phyloP scores from a whole-genome alignment of 164 flowering plant genomes.

The Stephania yunnanensis region DNA sequence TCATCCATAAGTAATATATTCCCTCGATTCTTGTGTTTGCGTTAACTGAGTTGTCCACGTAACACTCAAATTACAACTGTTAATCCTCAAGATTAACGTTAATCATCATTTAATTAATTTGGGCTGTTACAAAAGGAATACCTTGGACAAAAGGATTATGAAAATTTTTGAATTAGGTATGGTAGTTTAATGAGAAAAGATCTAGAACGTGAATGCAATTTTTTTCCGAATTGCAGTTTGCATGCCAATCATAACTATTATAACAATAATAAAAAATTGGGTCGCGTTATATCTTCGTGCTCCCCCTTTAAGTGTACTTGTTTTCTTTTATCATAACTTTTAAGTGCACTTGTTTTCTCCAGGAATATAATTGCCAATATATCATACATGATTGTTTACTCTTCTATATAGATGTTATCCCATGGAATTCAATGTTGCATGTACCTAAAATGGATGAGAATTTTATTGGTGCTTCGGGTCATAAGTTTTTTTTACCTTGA shows the following conservation, averaged over 20 bases:
- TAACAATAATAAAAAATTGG: neutral
- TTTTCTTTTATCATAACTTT: too few relatives aligned
- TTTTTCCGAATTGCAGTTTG: neutral
- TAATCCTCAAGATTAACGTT: too few relatives aligned
- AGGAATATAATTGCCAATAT: neutral
- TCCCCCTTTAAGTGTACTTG: neutral
- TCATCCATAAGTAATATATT: too few relatives aligned
- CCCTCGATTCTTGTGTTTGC: too few relatives aligned
- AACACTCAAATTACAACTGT: too few relatives aligned
- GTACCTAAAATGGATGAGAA: too few relatives aligned
- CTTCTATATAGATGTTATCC: too few relatives aligned
- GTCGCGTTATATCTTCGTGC: neutral
- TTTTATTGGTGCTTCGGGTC: neutral
- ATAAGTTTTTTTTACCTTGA: neutral
- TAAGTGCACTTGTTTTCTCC: neutral
- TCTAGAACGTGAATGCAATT: neutral
- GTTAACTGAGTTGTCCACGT: too few relatives aligned
- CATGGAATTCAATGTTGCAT: neutral
- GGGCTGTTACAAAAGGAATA: conserved; percentile 21
- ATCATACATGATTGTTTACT: neutral
- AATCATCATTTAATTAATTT: too few relatives aligned
- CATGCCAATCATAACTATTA: neutral
- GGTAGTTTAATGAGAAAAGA: conserved; percentile 38
- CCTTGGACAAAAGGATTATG: conserved; percentile 47
- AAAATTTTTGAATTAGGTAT: conserved; percentile 82